phyloP scores from a whole-genome alignment of 306 rosid species.

The Casuarina glauca region DNA sequence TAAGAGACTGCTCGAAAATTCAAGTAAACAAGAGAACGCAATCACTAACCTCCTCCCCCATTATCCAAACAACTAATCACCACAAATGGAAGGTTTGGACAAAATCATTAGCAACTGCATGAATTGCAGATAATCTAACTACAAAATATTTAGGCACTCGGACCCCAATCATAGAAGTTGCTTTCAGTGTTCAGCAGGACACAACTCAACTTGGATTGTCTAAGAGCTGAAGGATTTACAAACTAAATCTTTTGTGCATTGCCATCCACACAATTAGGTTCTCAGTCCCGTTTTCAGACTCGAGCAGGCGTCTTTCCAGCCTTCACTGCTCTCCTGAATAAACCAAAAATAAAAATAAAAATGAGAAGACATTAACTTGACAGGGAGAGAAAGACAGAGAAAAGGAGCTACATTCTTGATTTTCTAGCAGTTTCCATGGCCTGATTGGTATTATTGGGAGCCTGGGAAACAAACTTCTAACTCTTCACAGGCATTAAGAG shows the following conservation, averaged over 20 bases:
- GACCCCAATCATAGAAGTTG: constrained; percentile 27
- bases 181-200: constrained; percentile 19
- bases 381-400: constrained; percentile 15
- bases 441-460: neutral
- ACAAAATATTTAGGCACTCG: constrained; percentile 18
- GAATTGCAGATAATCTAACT: constrained; percentile 23
- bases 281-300: constrained; percentile 32
- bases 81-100: constrained; percentile 27
- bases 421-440: too few species aligned
- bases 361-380: neutral
- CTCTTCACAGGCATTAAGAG: constrained; percentile 34
- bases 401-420: too few species aligned
- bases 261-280: constrained; percentile 34
- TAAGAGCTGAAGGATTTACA: constrained; percentile 26
- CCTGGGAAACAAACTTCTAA: constrained; percentile 5
- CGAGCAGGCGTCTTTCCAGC: constrained; percentile 65
- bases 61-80: constrained; percentile 24
- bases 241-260: constrained; percentile 35
- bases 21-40: constrained; percentile 15
- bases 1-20: constrained; percentile 27
- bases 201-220: constrained; percentile 28
- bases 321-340: constrained; percentile 76
- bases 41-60: constrained; percentile 11
- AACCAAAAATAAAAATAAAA: constrained; percentile 13
- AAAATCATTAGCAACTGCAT: constrained; percentile 29